phyloP scores from a whole-genome alignment of 2,329 filamentous ascomycete species.

The Aspergillus versicolor region DNA sequence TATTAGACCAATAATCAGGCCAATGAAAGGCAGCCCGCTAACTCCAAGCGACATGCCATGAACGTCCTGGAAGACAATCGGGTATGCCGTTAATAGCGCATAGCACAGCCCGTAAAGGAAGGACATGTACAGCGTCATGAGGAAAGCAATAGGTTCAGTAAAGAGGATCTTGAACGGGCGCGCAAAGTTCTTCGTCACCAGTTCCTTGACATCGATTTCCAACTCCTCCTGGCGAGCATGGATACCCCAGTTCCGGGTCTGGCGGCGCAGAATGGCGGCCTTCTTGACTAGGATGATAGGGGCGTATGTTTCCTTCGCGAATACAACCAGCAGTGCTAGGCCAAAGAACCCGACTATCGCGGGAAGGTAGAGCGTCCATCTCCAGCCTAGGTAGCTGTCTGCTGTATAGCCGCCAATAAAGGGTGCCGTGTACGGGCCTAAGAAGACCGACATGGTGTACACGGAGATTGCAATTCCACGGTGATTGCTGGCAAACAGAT shows the following conservation, averaged over 20 bases:
- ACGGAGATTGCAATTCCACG: constrained; percentile 43
- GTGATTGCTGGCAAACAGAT: constrained; percentile 49
- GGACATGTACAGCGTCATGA: constrained; percentile 26
- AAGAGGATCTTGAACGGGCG: constrained; percentile 22
- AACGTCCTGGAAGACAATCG: constrained; percentile 20
- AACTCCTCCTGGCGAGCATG: constrained; percentile 23
- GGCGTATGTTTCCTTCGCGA: constrained; percentile 55
- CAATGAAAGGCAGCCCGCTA: constrained; percentile 21
- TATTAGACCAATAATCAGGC: constrained; percentile 21
- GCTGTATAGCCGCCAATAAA: constrained; percentile 51
- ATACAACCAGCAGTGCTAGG: constrained; percentile 33
- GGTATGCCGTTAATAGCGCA: constrained; percentile 22
- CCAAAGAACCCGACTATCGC: constrained; percentile 52
- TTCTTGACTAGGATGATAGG: constrained; percentile 32
- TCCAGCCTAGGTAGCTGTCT: constrained; percentile 47
- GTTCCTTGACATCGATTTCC: constrained; percentile 19
- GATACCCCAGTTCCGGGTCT: constrained; percentile 24
- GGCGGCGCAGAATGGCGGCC: constrained; percentile 19
- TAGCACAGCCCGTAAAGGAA: constrained; percentile 25
- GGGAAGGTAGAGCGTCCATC: constrained; percentile 51
- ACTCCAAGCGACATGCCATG: constrained; percentile 18
- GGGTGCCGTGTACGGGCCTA: constrained; percentile 47
- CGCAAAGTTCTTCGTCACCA: constrained; percentile 22
- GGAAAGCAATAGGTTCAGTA: constrained; percentile 25
- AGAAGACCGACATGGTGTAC: constrained; percentile 48